phyloP scores from a whole-genome alignment of 352 stramenopile species.

The Globisporangium rhizosaccharum region DNA sequence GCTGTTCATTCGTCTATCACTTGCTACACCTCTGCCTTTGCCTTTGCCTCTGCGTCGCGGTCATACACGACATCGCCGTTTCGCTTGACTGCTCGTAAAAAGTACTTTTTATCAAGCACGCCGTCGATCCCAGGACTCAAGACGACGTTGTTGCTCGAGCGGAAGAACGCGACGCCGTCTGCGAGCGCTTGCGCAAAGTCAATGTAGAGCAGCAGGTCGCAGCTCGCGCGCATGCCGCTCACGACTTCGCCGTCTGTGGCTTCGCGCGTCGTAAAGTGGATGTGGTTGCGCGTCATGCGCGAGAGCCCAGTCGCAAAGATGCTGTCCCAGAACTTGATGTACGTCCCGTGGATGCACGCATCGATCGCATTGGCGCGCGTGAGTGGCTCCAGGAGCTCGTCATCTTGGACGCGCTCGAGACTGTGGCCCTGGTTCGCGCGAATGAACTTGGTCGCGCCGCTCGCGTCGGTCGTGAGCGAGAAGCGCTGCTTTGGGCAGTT shows the following conservation, averaged over 20 bases:
- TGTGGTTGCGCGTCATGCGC: slow-evolving; percentile 84
- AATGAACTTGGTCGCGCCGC: slow-evolving; percentile 41
- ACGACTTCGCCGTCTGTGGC: slow-evolving; percentile 48
- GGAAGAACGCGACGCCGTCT: slow-evolving; percentile 78
- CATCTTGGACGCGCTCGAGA: slow-evolving; percentile 55
- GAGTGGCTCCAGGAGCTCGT: slow-evolving; percentile 63
- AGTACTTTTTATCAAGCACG: slow-evolving; percentile 49
- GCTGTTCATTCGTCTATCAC: background rate
- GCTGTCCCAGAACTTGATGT: slow-evolving; percentile 58
- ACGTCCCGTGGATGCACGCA: slow-evolving; percentile 79
- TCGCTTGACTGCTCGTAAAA: slow-evolving; percentile 44
- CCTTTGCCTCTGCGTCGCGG: slow-evolving; percentile 6
- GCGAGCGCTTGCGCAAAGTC: slow-evolving; percentile 46
- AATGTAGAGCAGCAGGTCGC: slow-evolving; percentile 73
- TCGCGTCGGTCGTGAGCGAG: slow-evolving; percentile 49
- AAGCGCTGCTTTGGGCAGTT: slow-evolving; percentile 77
- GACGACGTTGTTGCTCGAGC: slow-evolving; percentile 83
- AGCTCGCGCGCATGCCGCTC: slow-evolving; percentile 69
- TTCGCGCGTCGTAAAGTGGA: slow-evolving; percentile 73
- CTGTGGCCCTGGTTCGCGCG: slow-evolving; percentile 83
- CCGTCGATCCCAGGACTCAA: slow-evolving; percentile 57
- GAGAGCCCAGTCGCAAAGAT: slow-evolving; percentile 54
- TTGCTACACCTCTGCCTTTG: background rate
- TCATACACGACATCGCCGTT: slow-evolving; percentile 49
- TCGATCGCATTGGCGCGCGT: slow-evolving; percentile 34